phyloP scores from a whole-genome alignment of 768 basidiomycete genomes.

The Calocera viscosa region DNA sequence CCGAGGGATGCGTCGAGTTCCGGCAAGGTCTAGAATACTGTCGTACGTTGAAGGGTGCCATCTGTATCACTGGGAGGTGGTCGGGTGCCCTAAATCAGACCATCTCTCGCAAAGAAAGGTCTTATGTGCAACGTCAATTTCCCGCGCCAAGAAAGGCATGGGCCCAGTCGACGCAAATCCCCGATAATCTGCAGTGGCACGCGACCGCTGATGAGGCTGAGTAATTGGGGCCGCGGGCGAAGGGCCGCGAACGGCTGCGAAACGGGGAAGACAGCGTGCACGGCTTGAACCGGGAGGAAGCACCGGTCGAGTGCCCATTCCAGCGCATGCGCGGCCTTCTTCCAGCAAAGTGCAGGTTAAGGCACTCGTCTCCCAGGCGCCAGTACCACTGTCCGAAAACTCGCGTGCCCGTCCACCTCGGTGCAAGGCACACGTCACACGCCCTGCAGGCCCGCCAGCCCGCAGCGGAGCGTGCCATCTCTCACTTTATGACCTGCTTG shows the following conservation, averaged over 20 bases:
- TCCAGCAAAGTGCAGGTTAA: not conserved
- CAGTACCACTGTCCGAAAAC: too few species aligned
- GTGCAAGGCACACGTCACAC: too few species aligned
- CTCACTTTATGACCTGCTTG: too few species aligned
- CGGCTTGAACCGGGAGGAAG: not conserved
- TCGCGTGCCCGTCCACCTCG: too few species aligned
- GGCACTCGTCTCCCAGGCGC: not conserved
- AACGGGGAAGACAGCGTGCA: not conserved
- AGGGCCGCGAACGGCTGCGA: not conserved
- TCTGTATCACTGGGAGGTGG: not conserved
- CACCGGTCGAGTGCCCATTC: not conserved
- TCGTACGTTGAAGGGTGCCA: not conserved
- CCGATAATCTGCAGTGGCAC: not conserved
- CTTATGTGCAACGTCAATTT: not conserved
- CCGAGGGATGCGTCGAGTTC: not conserved
- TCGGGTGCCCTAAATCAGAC: not conserved
- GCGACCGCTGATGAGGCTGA: not conserved
- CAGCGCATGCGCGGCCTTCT: not conserved
- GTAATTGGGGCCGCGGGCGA: not conserved
- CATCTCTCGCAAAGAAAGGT: not conserved
- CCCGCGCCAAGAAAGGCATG: not conserved
- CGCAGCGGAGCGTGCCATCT: too few species aligned
- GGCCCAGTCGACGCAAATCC: not conserved
- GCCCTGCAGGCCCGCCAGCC: too few species aligned
- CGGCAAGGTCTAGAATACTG: not conserved